Percentiles rank a stretch among this genome's conserved stretches.
Evolutionary conservation across 75 land plant genomes (phyloP).

Genomic region (Selaginella moellendorffii): DNA sequence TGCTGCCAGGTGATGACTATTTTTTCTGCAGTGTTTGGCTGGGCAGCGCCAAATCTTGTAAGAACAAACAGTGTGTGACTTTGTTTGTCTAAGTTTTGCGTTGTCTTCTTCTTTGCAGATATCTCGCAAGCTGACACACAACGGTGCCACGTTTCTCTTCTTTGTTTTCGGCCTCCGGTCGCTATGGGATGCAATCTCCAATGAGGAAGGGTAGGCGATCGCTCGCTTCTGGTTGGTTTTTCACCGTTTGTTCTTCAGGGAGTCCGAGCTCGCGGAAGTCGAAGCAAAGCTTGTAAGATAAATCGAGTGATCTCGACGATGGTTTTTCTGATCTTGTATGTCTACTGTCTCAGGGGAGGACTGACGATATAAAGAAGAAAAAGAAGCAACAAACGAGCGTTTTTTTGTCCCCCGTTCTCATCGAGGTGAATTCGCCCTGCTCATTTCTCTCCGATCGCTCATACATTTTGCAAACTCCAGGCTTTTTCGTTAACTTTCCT

Average conservation of each 20-base stretch:
- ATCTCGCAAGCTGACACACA: conserved; percentile 72
- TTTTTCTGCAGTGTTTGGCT: background rate
- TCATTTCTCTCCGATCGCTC: too few relatives aligned
- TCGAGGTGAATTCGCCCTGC: too few relatives aligned
- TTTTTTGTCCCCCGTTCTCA: conserved; percentile 13
- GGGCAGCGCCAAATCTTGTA: background rate
- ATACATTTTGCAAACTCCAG: too few relatives aligned
- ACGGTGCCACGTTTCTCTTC: conserved; percentile 70
- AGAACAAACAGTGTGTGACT: background rate
- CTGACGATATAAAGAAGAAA: background rate
- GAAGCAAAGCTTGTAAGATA: conserved; percentile 43
- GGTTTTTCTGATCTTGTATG: background rate
- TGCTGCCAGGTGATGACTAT: background rate
- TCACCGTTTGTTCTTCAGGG: conserved; percentile 28
- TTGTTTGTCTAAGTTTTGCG: background rate
- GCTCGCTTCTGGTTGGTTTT: background rate
- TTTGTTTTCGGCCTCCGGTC: conserved; percentile 83
- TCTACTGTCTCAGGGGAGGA: background rate
- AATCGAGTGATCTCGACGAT: too few relatives aligned
- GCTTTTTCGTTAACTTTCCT: conserved; percentile 87
- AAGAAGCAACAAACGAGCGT: background rate
- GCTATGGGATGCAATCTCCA: conserved; percentile 68
- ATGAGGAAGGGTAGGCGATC: conserved; percentile 37
- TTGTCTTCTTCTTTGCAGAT: conserved; percentile 12
- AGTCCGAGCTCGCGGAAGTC: conserved; percentile 73